These are phyloP conservation scores for Trebouxia sp. DNA, from an alignment of 139 green algal genomes.

Conservation along the genomic window DNA sequence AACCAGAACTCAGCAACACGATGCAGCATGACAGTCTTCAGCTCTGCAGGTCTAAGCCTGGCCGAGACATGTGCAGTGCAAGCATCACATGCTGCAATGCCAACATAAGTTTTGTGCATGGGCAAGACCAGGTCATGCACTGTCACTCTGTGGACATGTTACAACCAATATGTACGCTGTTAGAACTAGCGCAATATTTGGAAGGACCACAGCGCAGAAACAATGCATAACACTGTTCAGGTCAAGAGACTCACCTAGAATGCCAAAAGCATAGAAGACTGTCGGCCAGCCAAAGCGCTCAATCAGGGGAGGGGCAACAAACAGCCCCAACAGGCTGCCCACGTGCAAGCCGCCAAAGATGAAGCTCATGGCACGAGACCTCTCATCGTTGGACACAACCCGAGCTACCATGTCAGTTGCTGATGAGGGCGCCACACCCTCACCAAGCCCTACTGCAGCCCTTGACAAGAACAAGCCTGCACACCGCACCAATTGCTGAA, in stretches of 20 bases:
- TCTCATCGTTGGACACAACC: slow-evolving; percentile 66
- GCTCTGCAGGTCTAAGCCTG: too few species aligned
- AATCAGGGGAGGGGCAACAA: slow-evolving; percentile 79
- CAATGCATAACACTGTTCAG: too few species aligned
- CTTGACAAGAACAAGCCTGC: slow-evolving; percentile 74
- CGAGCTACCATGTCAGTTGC: slow-evolving; percentile 91
- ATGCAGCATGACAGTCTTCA: too few species aligned
- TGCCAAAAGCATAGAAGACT: slow-evolving; percentile 89
- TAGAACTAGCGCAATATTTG: too few species aligned
- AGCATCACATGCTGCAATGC: too few species aligned
- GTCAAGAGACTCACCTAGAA: slow-evolving; percentile 25
- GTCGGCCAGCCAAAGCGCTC: slow-evolving; percentile 78
- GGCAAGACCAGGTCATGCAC: too few species aligned
- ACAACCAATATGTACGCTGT: too few species aligned
- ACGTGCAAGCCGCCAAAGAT: slow-evolving; percentile 95
- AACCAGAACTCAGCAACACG: too few species aligned
- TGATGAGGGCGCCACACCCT: slow-evolving; percentile 87
- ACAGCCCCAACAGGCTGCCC: slow-evolving; percentile 82
- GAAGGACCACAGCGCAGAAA: too few species aligned
- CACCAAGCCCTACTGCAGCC: slow-evolving; percentile 87
- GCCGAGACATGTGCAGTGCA: too few species aligned
- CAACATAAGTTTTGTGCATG: too few species aligned
- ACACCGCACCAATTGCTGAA: background rate
- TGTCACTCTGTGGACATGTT: too few species aligned
- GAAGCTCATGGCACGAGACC: slow-evolving; percentile 80